Conservation (phyloP, 2,329 filamentous ascomycete genomes). For the Diaporthe sp. region DNA sequence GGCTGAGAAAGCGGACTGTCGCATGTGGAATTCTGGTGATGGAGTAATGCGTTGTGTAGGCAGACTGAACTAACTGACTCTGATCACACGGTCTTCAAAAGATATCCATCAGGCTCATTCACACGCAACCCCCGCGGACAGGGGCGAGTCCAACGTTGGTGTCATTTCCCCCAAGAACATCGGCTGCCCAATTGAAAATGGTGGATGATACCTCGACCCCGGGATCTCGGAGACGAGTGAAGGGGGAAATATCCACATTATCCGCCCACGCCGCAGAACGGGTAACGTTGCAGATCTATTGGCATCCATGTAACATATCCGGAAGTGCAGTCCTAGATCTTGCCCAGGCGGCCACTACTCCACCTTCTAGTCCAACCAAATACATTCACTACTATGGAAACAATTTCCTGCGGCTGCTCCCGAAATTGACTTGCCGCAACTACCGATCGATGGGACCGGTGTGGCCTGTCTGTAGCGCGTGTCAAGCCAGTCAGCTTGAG, state of each 20-base stretch:
- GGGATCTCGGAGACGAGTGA: constrained; percentile 26
- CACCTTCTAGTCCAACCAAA: neutral
- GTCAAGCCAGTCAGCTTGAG: constrained; percentile 18
- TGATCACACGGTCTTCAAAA: neutral
- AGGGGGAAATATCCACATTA: constrained; percentile 8
- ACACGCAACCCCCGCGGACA: neutral
- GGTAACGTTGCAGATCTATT: constrained; percentile 28
- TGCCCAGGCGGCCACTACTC: constrained; percentile 11
- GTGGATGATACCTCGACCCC: neutral
- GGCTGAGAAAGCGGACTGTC: neutral
- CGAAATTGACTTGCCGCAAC: constrained; percentile 20
- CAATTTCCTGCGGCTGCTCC: constrained; percentile 25
- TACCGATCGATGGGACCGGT: constrained; percentile 19
- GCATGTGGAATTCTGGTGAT: neutral
- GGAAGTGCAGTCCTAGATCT: neutral
- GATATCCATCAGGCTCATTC: neutral
- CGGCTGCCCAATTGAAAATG: constrained; percentile 15
- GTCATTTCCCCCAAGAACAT: constrained; percentile 17
- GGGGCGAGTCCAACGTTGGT: neutral
- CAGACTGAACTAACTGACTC: neutral
- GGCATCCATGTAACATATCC: constrained; percentile 27
- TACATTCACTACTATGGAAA: neutral
- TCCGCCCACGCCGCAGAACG: neutral
- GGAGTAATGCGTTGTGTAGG: neutral
- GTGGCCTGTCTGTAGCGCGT: constrained; percentile 20